Conservation (phyloP, 345 rosid species). For the Citrus reticulata region DNA sequence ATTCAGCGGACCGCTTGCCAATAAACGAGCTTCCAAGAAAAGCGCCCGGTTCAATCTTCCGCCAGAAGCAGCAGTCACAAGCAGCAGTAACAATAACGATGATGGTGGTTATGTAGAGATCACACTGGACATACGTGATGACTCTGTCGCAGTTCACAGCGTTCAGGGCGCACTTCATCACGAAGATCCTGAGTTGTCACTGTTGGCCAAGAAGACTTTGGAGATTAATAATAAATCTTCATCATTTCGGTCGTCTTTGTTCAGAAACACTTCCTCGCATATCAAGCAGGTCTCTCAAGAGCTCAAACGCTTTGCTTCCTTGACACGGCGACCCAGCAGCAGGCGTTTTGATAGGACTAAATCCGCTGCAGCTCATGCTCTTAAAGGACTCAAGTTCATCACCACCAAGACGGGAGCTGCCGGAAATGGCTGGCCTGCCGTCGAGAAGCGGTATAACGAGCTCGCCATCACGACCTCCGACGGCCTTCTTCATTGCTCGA, state of each 20-base stretch:
- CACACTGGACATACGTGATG: constrained; percentile 76
- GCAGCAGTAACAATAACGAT: constrained; percentile 14
- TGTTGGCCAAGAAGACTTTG: constrained; percentile 62
- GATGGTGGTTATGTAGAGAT: constrained; percentile 58
- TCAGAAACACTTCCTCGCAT: constrained; percentile 60
- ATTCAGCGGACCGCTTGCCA: constrained; percentile 61
- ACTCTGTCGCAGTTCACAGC: constrained; percentile 82
- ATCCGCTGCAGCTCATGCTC: constrained; percentile 73
- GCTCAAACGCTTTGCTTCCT: constrained; percentile 56
- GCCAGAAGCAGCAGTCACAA: constrained; percentile 11
- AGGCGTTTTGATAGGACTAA: constrained; percentile 56
- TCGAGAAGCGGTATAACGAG: constrained; percentile 55
- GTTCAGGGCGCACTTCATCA: constrained; percentile 40
- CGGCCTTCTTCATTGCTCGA: constrained; percentile 55
- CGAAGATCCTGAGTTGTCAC: constrained; percentile 70
- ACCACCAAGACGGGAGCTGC: constrained; percentile 48
- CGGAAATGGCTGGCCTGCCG: constrained; percentile 61
- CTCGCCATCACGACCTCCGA: constrained; percentile 43
- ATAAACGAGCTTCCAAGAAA: constrained; percentile 60
- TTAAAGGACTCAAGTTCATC: constrained; percentile 85
- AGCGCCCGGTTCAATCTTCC: constrained; percentile 82
- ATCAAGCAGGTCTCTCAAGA: constrained; percentile 78
- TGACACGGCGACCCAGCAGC: constrained; percentile 46
- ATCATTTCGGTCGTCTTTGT: constrained; percentile 41
- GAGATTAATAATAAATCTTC: constrained; percentile 38